These are phyloP conservation scores for Physaria fendleri DNA, from an alignment of 345 rosid genomes.

Conservation along the genomic window DNA sequence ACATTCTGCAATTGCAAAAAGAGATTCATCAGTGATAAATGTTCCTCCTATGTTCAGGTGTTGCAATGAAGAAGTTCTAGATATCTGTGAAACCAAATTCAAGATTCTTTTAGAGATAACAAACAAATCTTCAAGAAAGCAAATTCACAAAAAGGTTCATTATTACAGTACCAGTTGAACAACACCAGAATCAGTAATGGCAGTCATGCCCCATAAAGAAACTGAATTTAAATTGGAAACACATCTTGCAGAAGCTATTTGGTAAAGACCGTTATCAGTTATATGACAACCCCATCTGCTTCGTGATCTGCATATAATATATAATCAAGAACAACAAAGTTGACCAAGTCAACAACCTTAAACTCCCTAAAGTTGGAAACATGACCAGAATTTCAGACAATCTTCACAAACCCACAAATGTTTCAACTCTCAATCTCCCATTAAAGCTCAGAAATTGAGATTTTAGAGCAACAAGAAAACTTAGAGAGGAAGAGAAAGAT, in stretches of 20 bases:
- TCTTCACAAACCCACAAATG: not conserved
- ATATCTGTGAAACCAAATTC: conserved; percentile 37
- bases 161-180: conserved; percentile 54
- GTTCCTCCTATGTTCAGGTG: conserved; percentile 90
- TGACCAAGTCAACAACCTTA: conserved; percentile 1
- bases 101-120: not conserved
- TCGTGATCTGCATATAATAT: conserved; percentile 45
- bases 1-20: conserved; percentile 63
- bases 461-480: not conserved
- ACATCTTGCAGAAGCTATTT: conserved; percentile 66
- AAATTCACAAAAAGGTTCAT: not conserved
- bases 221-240: conserved; percentile 58
- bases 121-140: not conserved
- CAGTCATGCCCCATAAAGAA: conserved; percentile 86
- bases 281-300: conserved; percentile 93
- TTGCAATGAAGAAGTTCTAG: conserved; percentile 61
- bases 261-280: conserved; percentile 68
- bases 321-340: not conserved
- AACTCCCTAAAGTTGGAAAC: not conserved
- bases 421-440: conserved; percentile 3
- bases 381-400: not conserved
- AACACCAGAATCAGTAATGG: conserved; percentile 85
- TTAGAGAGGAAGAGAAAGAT: not conserved
- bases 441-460: not conserved
- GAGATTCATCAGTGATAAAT: conserved; percentile 77